Percentiles rank a stretch among this genome's conserved stretches.
These are phyloP conservation scores for Favolaschia claudopus DNA, from an alignment of 768 basidiomycete species.

Conservation along the genomic window DNA sequence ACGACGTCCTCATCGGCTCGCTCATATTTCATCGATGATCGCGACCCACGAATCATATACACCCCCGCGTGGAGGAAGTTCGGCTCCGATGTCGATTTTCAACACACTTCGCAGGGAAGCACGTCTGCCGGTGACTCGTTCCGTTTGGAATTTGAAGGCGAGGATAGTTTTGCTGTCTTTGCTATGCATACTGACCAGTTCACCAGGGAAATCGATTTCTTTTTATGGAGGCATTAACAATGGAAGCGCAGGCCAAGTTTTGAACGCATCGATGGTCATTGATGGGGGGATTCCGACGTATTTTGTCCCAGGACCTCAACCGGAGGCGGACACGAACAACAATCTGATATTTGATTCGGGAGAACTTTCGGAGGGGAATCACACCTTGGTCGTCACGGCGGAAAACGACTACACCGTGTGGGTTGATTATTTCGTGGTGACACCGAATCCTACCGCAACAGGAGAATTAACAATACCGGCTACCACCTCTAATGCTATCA, in stretches of 20 bases:
- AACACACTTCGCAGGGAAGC: slow-evolving; percentile 8
- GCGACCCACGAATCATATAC: background rate
- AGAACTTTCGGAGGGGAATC: background rate
- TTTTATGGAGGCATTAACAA: background rate
- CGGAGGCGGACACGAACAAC: background rate
- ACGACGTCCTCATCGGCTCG: background rate
- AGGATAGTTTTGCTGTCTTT: too few relatives aligned
- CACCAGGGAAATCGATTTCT: background rate
- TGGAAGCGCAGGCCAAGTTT: background rate
- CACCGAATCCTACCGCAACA: too few relatives aligned
- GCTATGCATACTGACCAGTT: background rate
- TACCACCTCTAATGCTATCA: too few relatives aligned
- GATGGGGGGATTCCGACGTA: background rate
- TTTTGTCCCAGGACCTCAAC: background rate
- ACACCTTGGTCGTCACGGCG: background rate
- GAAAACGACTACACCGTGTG: background rate
- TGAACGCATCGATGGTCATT: background rate
- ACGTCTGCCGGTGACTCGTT: background rate
- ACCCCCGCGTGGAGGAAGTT: background rate
- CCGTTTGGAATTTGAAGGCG: background rate
- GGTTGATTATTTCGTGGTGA: too few relatives aligned
- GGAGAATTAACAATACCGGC: too few relatives aligned
- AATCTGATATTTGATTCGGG: background rate
- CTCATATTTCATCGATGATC: slow-evolving; percentile 3
- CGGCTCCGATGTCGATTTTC: background rate